Evolutionary conservation across 192 early-diverging fungal genomes (phyloP), one percentile per base, ranked within the genome.

Genomic region (Rhizophagus prolifer): DNA sequence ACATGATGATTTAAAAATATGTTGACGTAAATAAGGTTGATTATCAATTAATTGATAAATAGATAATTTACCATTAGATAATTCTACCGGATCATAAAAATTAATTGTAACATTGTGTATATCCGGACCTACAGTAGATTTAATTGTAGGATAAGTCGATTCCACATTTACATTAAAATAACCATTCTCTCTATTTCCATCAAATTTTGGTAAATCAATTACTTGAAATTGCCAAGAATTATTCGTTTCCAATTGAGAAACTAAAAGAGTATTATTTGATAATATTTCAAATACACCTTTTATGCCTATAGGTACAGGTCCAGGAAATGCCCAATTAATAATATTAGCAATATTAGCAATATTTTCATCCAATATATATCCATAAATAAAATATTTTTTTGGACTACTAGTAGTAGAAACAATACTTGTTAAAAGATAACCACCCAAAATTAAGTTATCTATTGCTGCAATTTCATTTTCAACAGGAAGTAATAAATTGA

Each of bases 1-100:
- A 23, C 34, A 23, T 25, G 31, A 74, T 10, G 3, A 16, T 9
- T 31, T 28, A 9, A 30, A 14, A 38, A 61, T 41, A 0, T 31
- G 23, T 63, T 74, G 72, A 25, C 60, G 72, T 34, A 74, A 34
- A 34, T 34, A 34, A 34, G 31, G 1, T 34, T 34, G 1, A 36
- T 4, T 62, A 34, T 7, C 16, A 47, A 34, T 34, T 16, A n/a
- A 41, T 74, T 74, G 72, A 38, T 62, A 74, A 19, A 74, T 74
- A n/a, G 72, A 63, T 8, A 74, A 38, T 2, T 74, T 62, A 41
- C 58, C 72, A 74, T 0, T 6, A 1, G 72, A 74, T 9, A 23
- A 36, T 25, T 16, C 31, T 5, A 74, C 36, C 23, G 26, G 28
- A 34, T 44, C 8, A 23, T 1, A 21, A 62, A 74, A 74, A 10